Evolutionary conservation across 1,284 basidiomycete species (phyloP).

Genomic region (Hemileccinum hortonii): DNA sequence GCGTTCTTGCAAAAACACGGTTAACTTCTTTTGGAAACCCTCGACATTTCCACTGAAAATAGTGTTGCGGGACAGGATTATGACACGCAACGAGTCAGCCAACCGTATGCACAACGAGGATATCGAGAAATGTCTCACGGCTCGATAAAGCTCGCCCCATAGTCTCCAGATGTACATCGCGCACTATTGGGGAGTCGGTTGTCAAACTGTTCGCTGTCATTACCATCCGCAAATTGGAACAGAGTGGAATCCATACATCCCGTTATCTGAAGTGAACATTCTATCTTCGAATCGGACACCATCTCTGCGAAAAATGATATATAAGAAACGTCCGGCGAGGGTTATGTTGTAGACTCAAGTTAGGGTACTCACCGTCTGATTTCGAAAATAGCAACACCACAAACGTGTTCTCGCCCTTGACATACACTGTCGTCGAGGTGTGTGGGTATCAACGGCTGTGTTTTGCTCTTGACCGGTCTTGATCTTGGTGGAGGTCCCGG

Average conservation of each 20-base stretch:
- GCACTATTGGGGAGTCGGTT: conserved; percentile 52
- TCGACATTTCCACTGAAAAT: no score
- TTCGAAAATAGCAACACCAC: conserved; percentile 41
- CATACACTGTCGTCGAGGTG: conserved; percentile 42
- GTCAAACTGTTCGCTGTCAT: conserved; percentile 51
- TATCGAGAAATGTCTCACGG: conserved; percentile 33
- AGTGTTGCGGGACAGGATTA: no score
- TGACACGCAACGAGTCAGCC: background rate
- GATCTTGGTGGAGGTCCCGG: background rate
- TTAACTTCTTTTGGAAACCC: no score
- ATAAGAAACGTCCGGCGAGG: background rate
- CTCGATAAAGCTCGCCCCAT: conserved; percentile 52
- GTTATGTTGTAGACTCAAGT: background rate
- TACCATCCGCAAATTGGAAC: conserved; percentile 37
- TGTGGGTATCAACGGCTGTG: conserved; percentile 7
- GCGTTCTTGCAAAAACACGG: no score
- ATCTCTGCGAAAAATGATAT: conserved; percentile 30
- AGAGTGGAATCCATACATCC: conserved; percentile 47
- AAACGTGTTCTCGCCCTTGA: conserved; percentile 36
- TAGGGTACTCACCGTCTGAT: conserved; percentile 35
- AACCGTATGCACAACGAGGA: background rate
- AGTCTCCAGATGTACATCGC: conserved; percentile 50
- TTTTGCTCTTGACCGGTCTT: background rate
- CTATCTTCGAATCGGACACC: conserved; percentile 45
- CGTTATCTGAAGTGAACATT: conserved; percentile 39